Conservation (phyloP, 495 filamentous ascomycete genomes). For the Neurospora discreta region DNA sequence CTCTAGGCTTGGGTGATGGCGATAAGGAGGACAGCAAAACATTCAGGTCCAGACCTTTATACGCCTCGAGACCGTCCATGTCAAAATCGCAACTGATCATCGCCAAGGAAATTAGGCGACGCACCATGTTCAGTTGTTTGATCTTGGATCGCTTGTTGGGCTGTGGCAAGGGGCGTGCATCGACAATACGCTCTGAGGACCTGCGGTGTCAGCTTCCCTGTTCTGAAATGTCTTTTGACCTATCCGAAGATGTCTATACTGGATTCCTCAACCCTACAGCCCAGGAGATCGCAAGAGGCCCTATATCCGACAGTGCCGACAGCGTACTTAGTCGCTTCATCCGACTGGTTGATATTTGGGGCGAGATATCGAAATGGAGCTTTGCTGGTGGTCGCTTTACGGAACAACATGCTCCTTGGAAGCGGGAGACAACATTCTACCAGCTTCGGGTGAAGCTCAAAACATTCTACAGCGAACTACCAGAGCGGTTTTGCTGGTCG, state of each 20-base stretch:
- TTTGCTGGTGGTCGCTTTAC: conserved; percentile 58
- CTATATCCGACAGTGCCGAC: conserved; percentile 51
- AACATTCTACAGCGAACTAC: conserved; percentile 56
- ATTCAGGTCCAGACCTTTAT: conserved; percentile 13
- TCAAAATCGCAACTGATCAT: conserved; percentile 42
- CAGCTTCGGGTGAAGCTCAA: conserved; percentile 49
- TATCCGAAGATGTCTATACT: conserved; percentile 55
- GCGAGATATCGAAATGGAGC: conserved; percentile 64
- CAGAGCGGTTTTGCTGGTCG: conserved; percentile 59
- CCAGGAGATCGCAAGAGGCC: conserved; percentile 16
- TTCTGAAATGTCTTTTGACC: conserved; percentile 54
- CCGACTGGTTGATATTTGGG: conserved; percentile 68
- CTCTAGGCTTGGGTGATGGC: conserved; percentile 59
- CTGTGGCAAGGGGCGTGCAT: conserved; percentile 62
- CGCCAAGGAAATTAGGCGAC: conserved; percentile 62
- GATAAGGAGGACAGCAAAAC: conserved; percentile 23
- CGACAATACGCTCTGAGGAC: conserved; percentile 57
- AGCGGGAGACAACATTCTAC: conserved; percentile 48
- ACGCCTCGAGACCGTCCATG: conserved; percentile 10
- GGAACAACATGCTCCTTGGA: conserved; percentile 53
- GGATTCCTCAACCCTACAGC: conserved; percentile 31
- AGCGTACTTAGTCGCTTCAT: conserved; percentile 67
- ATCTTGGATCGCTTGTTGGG: conserved; percentile 71
- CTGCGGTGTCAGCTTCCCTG: conserved; percentile 58
- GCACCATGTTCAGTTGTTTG: conserved; percentile 81